Evolutionary conservation across 148 eudicot species (phyloP).

Genomic region (Rhododendron williamsianum): DNA sequence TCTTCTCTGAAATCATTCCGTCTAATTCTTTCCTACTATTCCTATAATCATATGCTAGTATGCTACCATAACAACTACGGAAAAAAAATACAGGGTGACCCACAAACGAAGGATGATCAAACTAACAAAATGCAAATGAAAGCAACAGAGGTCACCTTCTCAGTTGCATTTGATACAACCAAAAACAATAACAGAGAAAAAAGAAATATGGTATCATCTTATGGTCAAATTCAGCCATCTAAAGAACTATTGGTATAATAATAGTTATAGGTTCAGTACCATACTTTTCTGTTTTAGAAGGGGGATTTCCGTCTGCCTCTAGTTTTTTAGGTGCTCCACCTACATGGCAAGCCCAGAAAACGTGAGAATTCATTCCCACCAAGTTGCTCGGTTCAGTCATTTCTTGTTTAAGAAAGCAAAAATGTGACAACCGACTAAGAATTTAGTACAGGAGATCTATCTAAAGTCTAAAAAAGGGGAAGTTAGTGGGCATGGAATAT

Average conservation of each 20-base stretch:
- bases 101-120: background rate
- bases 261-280: no score
- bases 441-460: background rate
- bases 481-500: background rate
- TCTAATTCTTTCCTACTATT: background rate
- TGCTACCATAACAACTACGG: background rate
- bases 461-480: constrained; percentile 5
- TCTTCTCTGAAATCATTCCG: background rate
- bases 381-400: constrained; percentile 20
- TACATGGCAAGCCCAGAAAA: no score
- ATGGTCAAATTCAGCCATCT: no score
- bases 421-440: background rate
- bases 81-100: background rate
- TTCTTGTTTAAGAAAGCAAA: no score
- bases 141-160: background rate
- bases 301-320: no score
- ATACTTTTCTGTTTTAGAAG: constrained; percentile 1
- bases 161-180: background rate
- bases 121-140: background rate
- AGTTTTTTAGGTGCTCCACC: no score
- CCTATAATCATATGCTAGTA: no score
- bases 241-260: constrained; percentile 18
- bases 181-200: background rate
- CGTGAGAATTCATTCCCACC: no score
- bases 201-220: constrained; percentile 41